Conservation (phyloP, 2,329 filamentous ascomycete genomes). For the Calonectria multiphialidica region DNA sequence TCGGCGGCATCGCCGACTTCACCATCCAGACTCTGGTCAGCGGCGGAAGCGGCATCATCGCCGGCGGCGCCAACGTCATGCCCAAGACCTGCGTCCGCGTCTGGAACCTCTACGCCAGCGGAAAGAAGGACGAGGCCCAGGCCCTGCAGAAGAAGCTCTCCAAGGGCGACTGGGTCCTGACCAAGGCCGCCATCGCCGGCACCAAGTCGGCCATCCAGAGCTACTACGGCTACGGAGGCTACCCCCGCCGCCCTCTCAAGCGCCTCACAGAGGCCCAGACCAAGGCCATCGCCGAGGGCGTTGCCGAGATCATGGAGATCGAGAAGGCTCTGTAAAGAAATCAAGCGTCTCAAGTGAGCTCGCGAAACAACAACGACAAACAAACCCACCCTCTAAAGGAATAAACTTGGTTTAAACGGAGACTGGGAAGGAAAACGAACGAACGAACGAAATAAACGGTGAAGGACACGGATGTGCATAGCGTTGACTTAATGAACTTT, state of each 20-base stretch:
- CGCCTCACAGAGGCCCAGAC: slow-evolving; percentile 70
- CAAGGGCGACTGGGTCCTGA: slow-evolving; percentile 85
- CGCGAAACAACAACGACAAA: too few relatives aligned
- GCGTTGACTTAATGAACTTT: slow-evolving; percentile 19
- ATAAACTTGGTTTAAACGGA: not conserved
- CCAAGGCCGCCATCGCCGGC: slow-evolving; percentile 86
- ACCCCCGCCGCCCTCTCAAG: slow-evolving; percentile 79
- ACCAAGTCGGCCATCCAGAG: slow-evolving; percentile 86
- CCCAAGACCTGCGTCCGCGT: slow-evolving; percentile 85
- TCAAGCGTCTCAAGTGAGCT: not conserved
- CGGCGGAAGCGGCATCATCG: slow-evolving; percentile 87
- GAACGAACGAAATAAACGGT: slow-evolving; percentile 12
- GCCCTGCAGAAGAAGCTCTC: slow-evolving; percentile 82
- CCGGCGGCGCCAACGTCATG: slow-evolving; percentile 86
- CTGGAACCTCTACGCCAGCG: slow-evolving; percentile 80
- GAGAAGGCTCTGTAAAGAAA: slow-evolving; percentile 63
- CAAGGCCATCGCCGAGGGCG: slow-evolving; percentile 65
- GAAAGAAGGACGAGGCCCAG: slow-evolving; percentile 80
- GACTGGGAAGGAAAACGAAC: not conserved
- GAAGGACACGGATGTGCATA: slow-evolving; percentile 23
- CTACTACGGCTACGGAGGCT: slow-evolving; percentile 85
- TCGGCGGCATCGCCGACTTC: slow-evolving; percentile 90
- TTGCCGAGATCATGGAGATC: slow-evolving; percentile 74
- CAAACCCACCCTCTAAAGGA: not conserved
- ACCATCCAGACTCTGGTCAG: slow-evolving; percentile 84